A percentile compares a stretch with the other conserved stretches of the same genome.
Evolutionary conservation across 805 yeast genomes (phyloP).

Genomic region (Scheffersomyces amazonensis): DNA sequence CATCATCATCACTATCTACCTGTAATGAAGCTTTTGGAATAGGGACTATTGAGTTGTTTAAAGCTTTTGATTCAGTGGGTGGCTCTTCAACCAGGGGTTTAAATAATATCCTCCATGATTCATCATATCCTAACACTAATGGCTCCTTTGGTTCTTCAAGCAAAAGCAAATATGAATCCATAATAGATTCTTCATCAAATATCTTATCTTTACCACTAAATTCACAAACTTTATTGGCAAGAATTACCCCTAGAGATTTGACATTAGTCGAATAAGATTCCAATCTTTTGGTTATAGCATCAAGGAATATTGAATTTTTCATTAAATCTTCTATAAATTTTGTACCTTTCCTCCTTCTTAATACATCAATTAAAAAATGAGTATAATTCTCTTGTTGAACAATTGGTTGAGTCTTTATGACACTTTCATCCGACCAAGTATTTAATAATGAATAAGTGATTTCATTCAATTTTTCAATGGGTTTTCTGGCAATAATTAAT

Average conservation of each 20-base stretch:
- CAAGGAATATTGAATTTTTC: conserved; percentile 38
- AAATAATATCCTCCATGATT: conserved; percentile 18
- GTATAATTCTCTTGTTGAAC: conserved; percentile 48
- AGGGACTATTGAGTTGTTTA: neutral
- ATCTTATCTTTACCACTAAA: conserved; percentile 25
- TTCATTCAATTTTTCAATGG: conserved; percentile 1
- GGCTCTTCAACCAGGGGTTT: conserved; percentile 18
- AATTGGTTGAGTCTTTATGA: conserved; percentile 39
- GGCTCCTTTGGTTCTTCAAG: conserved; percentile 11
- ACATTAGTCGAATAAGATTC: conserved; percentile 44
- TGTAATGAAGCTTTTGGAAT: neutral
- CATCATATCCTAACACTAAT: conserved; percentile 3
- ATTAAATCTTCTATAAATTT: conserved; percentile 26
- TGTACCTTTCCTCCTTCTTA: conserved; percentile 12
- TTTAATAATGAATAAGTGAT: conserved; percentile 7
- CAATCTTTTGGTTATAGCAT: conserved; percentile 53
- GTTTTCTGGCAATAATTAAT: conserved; percentile 5
- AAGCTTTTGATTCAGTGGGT: neutral
- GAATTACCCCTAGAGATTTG: conserved; percentile 52
- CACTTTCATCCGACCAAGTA: conserved; percentile 23
- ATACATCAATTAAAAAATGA: conserved; percentile 39
- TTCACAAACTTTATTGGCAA: conserved; percentile 51
- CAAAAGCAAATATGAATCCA: conserved; percentile 22
- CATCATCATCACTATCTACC: conserved; percentile 11
- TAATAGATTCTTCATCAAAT: conserved; percentile 26